Evolutionary conservation across 2,329 filamentous ascomycete genomes (phyloP).

Genomic region (Microsporum audouinii): DNA sequence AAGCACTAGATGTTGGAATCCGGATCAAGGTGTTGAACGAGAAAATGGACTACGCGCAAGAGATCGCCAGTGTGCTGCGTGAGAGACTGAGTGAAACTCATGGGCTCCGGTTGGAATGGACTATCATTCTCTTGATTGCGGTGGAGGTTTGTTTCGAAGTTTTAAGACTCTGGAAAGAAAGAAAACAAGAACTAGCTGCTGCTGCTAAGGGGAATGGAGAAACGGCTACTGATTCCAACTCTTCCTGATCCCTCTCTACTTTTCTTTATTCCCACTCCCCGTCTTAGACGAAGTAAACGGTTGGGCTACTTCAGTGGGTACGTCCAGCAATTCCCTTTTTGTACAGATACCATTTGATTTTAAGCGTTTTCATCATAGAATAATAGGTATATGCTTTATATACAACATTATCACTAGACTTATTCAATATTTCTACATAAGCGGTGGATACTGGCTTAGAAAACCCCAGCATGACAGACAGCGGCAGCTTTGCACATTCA

Average conservation of each 20-base stretch:
- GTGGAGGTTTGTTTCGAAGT: slow-evolving; percentile 88
- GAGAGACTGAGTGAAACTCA: slow-evolving; percentile 87
- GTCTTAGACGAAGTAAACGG: not conserved
- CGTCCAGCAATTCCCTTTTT: not conserved
- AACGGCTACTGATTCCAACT: not conserved
- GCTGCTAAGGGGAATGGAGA: not conserved
- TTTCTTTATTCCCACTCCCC: not conserved
- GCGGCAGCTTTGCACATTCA: not conserved
- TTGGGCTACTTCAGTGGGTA: not conserved
- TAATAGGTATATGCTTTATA: not conserved
- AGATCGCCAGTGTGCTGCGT: slow-evolving; percentile 79
- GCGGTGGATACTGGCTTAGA: not conserved
- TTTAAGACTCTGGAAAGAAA: slow-evolving; percentile 58
- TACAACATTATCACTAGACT: not conserved
- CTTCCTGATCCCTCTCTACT: not conserved
- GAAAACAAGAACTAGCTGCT: slow-evolving; percentile 29
- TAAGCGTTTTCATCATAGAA: not conserved
- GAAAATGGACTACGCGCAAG: slow-evolving; percentile 95
- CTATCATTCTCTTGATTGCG: slow-evolving; percentile 86
- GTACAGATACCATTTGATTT: slow-evolving; percentile 4
- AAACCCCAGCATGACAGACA: not conserved
- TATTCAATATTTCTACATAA: not conserved
- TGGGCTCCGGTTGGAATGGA: slow-evolving; percentile 78
- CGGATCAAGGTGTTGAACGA: slow-evolving; percentile 86
- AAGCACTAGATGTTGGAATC: slow-evolving; percentile 79